These are phyloP conservation scores for Beta macrorhiza DNA, from an alignment of 179 eudicot genomes.

Conservation along the genomic window DNA sequence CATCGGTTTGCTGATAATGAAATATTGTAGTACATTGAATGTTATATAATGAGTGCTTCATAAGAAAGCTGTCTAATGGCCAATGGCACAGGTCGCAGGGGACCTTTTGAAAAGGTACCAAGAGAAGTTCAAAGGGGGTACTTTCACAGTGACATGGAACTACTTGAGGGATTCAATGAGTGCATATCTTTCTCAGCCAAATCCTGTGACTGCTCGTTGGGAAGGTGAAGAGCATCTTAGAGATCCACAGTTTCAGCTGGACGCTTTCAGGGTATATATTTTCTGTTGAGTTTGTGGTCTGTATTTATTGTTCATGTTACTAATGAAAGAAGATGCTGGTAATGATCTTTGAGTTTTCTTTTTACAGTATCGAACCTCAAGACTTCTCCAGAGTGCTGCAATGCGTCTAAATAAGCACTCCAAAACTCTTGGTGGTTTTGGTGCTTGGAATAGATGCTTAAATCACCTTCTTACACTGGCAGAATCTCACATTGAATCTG, in stretches of 20 bases:
- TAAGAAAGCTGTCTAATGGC: neutral
- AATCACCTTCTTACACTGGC: conserved; percentile 93
- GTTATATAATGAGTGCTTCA: neutral
- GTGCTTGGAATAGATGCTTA: conserved; percentile 99
- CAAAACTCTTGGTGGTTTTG: conserved; percentile 78
- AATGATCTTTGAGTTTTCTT: neutral
- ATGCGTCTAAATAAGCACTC: conserved; percentile 80
- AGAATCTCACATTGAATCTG: conserved; percentile 93
- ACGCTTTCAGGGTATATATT: conserved; percentile 73
- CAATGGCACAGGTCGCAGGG: conserved; percentile 70
- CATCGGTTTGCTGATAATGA: neutral
- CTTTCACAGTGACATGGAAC: conserved; percentile 84
- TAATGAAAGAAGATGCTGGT: neutral
- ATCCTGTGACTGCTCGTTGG: conserved; percentile 94
- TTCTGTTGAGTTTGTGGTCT: neutral
- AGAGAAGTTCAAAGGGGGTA: conserved; percentile 84
- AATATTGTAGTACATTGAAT: neutral
- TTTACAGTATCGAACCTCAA: conserved; percentile 91
- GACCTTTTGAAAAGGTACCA: conserved; percentile 89
- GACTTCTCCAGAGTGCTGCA: conserved; percentile 90
- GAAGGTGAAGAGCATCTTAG: conserved; percentile 89
- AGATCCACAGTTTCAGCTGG: conserved; percentile 89
- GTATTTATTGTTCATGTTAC: neutral
- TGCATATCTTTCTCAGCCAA: conserved; percentile 83
- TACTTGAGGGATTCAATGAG: conserved; percentile 92